These are phyloP conservation scores for Trapa incisa DNA, from an alignment of 345 rosid genomes.

Conservation along the genomic window DNA sequence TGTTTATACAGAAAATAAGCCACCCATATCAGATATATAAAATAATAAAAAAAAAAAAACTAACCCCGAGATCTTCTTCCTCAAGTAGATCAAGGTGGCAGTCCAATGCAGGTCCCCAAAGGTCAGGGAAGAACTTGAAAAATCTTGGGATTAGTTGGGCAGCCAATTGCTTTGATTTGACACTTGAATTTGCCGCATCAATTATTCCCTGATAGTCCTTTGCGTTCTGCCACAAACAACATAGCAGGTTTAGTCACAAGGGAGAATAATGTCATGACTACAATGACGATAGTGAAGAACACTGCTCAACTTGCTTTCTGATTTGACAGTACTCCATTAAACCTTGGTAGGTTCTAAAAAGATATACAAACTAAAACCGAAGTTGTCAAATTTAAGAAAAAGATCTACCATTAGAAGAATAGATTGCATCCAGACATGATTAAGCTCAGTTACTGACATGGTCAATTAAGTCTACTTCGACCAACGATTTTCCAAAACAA, in stretches of 20 bases:
- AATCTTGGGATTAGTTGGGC: constrained; percentile 97
- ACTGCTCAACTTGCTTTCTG: neutral
- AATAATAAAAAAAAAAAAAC: constrained; percentile 7
- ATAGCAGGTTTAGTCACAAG: neutral
- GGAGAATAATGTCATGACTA: neutral
- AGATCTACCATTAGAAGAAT: neutral
- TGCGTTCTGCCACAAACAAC: constrained; percentile 39
- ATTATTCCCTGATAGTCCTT: constrained; percentile 82
- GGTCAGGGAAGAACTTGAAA: constrained; percentile 90
- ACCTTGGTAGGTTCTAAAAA: too few species aligned
- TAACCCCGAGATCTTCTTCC: constrained; percentile 85
- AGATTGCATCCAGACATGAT: neutral
- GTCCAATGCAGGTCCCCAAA: constrained; percentile 51
- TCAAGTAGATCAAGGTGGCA: constrained; percentile 83
- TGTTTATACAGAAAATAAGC: neutral
- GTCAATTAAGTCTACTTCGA: neutral
- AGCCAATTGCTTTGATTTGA: constrained; percentile 86
- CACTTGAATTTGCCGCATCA: constrained; percentile 55
- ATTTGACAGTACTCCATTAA: too few species aligned
- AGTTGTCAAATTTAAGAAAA: neutral
- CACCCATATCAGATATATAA: neutral
- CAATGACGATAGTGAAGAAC: neutral
- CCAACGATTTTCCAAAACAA: neutral
- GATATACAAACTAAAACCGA: neutral
- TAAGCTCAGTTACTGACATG: neutral